These are phyloP conservation scores for Colletotrichum tropicale DNA, from an alignment of 2,329 filamentous ascomycete genomes.

Conservation along the genomic window DNA sequence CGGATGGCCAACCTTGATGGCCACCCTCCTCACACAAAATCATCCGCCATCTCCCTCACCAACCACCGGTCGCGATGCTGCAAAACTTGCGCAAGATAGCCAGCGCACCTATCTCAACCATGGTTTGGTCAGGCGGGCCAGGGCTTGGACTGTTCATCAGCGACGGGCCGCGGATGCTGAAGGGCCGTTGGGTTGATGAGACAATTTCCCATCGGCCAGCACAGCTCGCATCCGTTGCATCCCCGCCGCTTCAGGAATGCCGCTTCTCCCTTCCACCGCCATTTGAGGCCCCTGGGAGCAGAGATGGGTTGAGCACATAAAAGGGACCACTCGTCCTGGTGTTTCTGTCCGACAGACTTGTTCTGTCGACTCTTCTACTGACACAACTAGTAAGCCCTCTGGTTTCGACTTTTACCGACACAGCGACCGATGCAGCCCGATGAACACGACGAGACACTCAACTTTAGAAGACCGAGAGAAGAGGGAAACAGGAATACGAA, in stretches of 20 bases:
- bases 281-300: not conserved
- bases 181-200: slow-evolving; percentile 5
- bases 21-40: not conserved
- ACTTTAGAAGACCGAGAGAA: not conserved
- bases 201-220: slow-evolving; percentile 1
- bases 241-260: not conserved
- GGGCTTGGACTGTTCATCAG: not conserved
- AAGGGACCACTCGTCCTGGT: not conserved
- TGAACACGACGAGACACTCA: not conserved
- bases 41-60: not conserved
- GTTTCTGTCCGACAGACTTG: not conserved
- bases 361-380: not conserved
- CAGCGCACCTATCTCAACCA: not conserved
- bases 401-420: not conserved
- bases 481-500: not conserved
- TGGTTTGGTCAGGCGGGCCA: not conserved
- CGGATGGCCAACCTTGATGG: slow-evolving; percentile 23
- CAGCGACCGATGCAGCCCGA: not conserved
- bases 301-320: not conserved
- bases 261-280: slow-evolving; percentile 8
- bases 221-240: not conserved
- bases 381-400: not conserved
- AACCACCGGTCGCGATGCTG: not conserved
- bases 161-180: not conserved
- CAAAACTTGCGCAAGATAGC: not conserved